Evolutionary conservation across 2,329 filamentous ascomycete genomes (phyloP).

Genomic region (Arachnomyces sp.): DNA sequence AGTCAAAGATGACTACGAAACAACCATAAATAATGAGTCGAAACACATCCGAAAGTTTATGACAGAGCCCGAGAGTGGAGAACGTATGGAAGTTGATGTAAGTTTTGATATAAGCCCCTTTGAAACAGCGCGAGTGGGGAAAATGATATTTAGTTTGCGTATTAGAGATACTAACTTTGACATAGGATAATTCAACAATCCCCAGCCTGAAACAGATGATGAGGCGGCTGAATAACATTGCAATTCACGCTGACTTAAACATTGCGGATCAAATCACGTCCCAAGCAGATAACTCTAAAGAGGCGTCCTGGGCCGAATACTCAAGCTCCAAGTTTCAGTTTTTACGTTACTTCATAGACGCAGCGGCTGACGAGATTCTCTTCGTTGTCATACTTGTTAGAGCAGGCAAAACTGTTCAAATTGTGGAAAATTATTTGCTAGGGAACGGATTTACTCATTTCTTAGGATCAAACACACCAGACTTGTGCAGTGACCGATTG

Average conservation of each 20-base stretch:
- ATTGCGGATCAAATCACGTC: conserved; percentile 29
- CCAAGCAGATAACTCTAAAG: conserved; percentile 26
- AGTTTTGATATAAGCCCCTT: no score
- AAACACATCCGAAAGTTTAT: conserved; percentile 26
- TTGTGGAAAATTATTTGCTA: conserved; percentile 36
- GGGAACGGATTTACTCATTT: conserved; percentile 31
- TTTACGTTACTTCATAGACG: conserved; percentile 35
- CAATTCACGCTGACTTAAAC: conserved; percentile 39
- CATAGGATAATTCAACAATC: conserved; percentile 20
- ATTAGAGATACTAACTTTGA: conserved; percentile 11
- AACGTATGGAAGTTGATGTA: conserved; percentile 19
- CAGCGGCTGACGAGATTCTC: conserved; percentile 26
- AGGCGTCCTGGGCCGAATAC: conserved; percentile 41
- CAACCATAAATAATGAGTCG: conserved; percentile 22
- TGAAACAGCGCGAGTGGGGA: no score
- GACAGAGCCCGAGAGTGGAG: background rate
- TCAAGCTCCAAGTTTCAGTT: conserved; percentile 41
- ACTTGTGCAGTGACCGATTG: conserved; percentile 23
- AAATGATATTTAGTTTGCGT: conserved; percentile 19
- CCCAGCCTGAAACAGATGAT: conserved; percentile 28
- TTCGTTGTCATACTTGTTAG: conserved; percentile 35
- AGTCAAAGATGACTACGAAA: conserved; percentile 36
- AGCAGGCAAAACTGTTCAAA: conserved; percentile 26
- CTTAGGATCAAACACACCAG: conserved; percentile 19
- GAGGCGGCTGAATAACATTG: conserved; percentile 33